Percentiles rank a stretch among this genome's conserved stretches.
These are phyloP conservation scores for Lineolata rhizophorae DNA, from an alignment of 495 filamentous ascomycete species.

Conservation along the genomic window DNA sequence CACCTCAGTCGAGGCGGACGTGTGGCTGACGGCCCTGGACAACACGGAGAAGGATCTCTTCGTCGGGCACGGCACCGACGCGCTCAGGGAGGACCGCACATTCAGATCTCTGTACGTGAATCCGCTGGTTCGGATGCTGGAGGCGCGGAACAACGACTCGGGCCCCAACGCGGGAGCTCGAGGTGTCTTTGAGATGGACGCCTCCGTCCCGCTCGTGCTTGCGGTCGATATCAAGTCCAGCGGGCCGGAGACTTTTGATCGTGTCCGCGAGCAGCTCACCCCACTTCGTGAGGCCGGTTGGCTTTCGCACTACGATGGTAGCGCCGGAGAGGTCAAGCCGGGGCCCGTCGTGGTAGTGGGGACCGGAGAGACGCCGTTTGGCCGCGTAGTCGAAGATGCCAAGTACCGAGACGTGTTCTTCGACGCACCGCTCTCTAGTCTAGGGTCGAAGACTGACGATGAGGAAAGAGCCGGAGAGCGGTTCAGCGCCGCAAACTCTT, in stretches of 20 bases:
- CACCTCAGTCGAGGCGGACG: slow-evolving; percentile 60
- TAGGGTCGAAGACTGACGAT: background rate
- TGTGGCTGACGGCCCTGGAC: slow-evolving; percentile 41
- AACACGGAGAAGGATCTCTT: slow-evolving; percentile 39
- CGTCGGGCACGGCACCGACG: slow-evolving; percentile 15
- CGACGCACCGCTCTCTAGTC: slow-evolving; percentile 10
- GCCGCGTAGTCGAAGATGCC: slow-evolving; percentile 6
- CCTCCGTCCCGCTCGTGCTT: slow-evolving; percentile 14
- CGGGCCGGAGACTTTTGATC: slow-evolving; percentile 10
- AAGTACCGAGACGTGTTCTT: slow-evolving; percentile 14
- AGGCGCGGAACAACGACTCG: slow-evolving; percentile 11
- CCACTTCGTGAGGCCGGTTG: slow-evolving; percentile 13
- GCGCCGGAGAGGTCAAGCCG: background rate
- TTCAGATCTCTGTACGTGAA: slow-evolving; percentile 17
- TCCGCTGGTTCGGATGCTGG: slow-evolving; percentile 14
- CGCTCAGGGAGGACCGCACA: slow-evolving; percentile 14
- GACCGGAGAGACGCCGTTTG: slow-evolving; percentile 12
- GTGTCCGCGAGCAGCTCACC: slow-evolving; percentile 10
- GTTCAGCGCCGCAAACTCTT: slow-evolving; percentile 19
- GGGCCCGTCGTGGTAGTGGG: slow-evolving; percentile 11
- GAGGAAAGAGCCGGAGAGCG: no score
- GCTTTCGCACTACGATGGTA: slow-evolving; percentile 11
- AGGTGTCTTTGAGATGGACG: slow-evolving; percentile 15
- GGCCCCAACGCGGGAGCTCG: slow-evolving; percentile 5
- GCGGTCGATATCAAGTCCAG: slow-evolving; percentile 21